Conservation (phyloP, 352 stramenopile species). For the Pythium dissimile region DNA sequence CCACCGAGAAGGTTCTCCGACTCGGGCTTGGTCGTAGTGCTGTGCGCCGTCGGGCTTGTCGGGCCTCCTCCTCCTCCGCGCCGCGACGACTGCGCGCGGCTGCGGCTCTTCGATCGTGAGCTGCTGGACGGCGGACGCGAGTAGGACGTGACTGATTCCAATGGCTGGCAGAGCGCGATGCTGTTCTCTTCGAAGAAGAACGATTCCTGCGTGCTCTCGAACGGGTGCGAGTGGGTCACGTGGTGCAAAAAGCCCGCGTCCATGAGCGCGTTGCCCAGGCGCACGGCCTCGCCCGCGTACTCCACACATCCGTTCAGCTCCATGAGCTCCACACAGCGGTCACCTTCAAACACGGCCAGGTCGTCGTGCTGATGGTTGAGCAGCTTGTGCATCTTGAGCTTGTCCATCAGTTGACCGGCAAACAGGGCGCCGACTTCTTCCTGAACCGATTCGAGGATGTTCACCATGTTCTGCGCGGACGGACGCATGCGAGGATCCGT, state of each 20-base stretch:
- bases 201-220: conserved; percentile 27
- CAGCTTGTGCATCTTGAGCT: conserved; percentile 18
- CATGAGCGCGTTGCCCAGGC: conserved; percentile 46
- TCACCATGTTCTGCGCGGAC: conserved; percentile 33
- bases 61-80: too few relatives aligned
- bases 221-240: conserved; percentile 30
- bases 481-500: conserved; percentile 27
- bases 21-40: conserved; percentile 33
- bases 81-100: not conserved
- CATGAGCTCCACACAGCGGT: conserved; percentile 33
- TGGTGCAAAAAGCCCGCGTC: conserved; percentile 48
- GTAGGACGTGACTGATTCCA: not conserved
- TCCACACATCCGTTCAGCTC: conserved; percentile 27
- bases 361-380: conserved; percentile 5
- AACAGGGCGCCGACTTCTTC: conserved; percentile 34
- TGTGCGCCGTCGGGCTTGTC: conserved; percentile 27
- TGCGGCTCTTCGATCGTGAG: not conserved
- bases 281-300: conserved; percentile 29
- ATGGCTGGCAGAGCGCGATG: conserved; percentile 28
- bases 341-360: conserved; percentile 25
- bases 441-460: conserved; percentile 34
- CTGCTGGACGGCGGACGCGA: not conserved
- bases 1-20: conserved; percentile 2
- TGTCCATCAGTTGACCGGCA: conserved; percentile 18
- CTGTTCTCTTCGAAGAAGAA: conserved; percentile 46